Conservation (phyloP, 2,329 filamentous ascomycete genomes). For the Elsinoe perseae region DNA sequence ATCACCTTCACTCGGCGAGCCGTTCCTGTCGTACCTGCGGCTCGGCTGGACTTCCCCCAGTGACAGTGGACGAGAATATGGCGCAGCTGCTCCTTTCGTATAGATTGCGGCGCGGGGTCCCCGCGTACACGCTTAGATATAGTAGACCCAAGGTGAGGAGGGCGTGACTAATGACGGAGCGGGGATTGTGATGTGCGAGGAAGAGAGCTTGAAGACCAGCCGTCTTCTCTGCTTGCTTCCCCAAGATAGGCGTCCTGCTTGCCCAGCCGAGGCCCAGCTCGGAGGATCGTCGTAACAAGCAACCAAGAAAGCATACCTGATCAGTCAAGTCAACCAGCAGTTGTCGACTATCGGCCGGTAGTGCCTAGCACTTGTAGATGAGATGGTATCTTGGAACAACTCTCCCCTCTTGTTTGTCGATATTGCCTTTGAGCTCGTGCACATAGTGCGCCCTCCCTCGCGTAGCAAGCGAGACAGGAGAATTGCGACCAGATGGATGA, state of each 20-base stretch:
- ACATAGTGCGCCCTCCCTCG: background rate
- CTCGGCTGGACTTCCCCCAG: background rate
- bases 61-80: background rate
- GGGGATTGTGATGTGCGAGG: background rate
- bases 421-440: background rate
- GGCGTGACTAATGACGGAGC: background rate
- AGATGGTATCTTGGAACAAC: background rate
- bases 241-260: background rate
- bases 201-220: background rate
- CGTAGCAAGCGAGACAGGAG: constrained; percentile 3
- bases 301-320: background rate
- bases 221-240: background rate
- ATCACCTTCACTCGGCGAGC: background rate
- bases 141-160: background rate
- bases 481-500: background rate
- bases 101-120: background rate
- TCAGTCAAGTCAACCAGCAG: background rate
- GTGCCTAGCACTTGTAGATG: background rate
- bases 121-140: background rate
- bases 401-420: background rate
- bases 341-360: background rate
- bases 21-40: background rate
- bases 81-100: background rate
- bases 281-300: background rate
- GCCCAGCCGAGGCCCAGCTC: constrained; percentile 1